These are phyloP conservation scores for Scutellaria baicalensis DNA, from an alignment of 257 asterid genomes.

Conservation along the genomic window DNA sequence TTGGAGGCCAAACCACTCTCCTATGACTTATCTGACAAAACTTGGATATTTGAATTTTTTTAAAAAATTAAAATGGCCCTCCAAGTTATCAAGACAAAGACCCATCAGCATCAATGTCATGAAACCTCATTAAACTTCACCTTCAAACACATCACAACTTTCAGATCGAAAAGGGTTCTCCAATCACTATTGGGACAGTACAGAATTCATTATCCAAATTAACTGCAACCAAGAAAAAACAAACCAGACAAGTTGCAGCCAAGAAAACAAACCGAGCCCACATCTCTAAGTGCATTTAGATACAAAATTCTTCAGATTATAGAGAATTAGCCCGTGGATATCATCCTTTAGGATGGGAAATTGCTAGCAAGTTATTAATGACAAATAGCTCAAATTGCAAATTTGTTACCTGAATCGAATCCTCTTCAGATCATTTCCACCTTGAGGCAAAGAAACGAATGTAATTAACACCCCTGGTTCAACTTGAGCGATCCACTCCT, in stretches of 20 bases:
- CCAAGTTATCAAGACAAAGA: constrained; percentile 29
- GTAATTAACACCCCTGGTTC: constrained; percentile 97
- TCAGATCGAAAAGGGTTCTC: constrained; percentile 17
- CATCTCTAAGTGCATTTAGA: neutral
- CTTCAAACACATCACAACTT: constrained; percentile 39
- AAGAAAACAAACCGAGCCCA: constrained; percentile 9
- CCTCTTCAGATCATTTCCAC: constrained; percentile 89
- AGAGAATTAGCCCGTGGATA: neutral
- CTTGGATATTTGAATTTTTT: neutral
- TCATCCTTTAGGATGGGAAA: neutral
- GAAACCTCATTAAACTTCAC: constrained; percentile 23
- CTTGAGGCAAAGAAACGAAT: constrained; percentile 69
- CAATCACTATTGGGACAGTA: constrained; percentile 7
- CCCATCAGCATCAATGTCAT: constrained; percentile 28
- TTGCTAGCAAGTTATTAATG: neutral
- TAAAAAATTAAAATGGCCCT: neutral
- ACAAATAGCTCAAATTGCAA: neutral
- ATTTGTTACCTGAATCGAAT: constrained; percentile 75
- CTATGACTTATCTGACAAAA: neutral
- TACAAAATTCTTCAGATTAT: constrained; percentile 1
- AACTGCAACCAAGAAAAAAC: constrained; percentile 9
- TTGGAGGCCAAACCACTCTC: neutral
- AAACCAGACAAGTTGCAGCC: neutral
- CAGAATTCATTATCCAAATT: constrained; percentile 12
- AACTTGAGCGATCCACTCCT: constrained; percentile 98